phyloP scores from a whole-genome alignment of 257 asterid species.

The Petunia secreta region DNA sequence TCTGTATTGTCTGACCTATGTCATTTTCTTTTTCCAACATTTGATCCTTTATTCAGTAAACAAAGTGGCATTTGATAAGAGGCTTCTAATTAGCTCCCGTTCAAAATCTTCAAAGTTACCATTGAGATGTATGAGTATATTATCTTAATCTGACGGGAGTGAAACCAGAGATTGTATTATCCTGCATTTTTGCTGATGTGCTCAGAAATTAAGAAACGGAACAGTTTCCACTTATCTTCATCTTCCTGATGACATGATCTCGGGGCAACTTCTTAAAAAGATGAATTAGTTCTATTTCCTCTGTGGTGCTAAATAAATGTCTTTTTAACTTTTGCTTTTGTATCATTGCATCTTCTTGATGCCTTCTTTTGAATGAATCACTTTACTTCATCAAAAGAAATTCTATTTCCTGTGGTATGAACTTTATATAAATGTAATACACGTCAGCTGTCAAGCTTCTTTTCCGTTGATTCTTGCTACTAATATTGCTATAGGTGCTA shows the following conservation, averaged over 20 bases:
- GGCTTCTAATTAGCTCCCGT: neutral
- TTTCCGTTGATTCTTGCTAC: conserved; percentile 4
- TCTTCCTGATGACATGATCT: neutral
- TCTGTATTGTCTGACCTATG: neutral
- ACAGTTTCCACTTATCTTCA: neutral
- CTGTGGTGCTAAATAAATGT: neutral
- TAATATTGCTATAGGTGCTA: conserved; percentile 61
- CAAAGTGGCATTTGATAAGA: conserved; percentile 6
- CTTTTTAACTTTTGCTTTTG: no score
- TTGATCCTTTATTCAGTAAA: neutral
- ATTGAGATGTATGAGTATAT: neutral
- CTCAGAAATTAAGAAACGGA: neutral
- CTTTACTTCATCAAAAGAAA: neutral
- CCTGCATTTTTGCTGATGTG: neutral
- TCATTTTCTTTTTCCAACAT: neutral
- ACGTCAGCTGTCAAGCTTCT: conserved; percentile 9
- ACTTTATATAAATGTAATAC: neutral
- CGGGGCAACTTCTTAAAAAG: neutral
- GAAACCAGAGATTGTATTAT: neutral
- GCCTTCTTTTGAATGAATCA: no score
- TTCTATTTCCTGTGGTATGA: neutral
- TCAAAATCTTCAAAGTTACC: neutral
- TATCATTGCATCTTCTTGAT: no score
- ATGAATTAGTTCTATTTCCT: neutral
- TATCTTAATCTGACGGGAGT: neutral